phyloP scores from a whole-genome alignment of 2,329 filamentous ascomycete species.

The Fusarium nurragi region DNA sequence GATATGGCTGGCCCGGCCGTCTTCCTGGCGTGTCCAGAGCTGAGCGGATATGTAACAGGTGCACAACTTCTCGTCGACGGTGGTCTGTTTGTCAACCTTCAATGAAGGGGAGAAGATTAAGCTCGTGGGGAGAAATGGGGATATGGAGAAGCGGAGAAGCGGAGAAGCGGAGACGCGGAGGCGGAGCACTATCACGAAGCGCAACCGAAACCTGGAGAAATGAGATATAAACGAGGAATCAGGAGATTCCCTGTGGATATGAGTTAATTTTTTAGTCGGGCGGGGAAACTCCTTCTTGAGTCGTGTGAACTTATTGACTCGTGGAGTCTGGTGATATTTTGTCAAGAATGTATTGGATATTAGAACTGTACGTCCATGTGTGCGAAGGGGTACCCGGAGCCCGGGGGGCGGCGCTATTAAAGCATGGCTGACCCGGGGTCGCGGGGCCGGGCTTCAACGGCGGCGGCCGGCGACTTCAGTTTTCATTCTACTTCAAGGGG shows the following conservation, averaged over 20 bases:
- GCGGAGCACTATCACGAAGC: slow-evolving; percentile 5
- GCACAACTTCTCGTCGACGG: slow-evolving; percentile 88
- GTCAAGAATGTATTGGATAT: slow-evolving; percentile 15
- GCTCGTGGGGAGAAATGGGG: slow-evolving; percentile 29
- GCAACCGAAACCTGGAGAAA: slow-evolving; percentile 15
- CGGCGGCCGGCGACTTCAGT: slow-evolving; percentile 16
- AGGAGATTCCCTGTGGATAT: slow-evolving; percentile 16
- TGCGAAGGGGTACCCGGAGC: slow-evolving; percentile 23
- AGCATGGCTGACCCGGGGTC: neutral
- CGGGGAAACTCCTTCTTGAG: slow-evolving; percentile 3
- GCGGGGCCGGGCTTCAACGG: slow-evolving; percentile 33
- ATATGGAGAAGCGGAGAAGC: slow-evolving; percentile 20
- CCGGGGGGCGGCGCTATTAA: slow-evolving; percentile 16
- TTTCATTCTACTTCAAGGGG: slow-evolving; percentile 5
- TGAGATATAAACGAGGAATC: slow-evolving; percentile 1
- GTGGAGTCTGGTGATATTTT: slow-evolving; percentile 10
- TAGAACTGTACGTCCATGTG: slow-evolving; percentile 1
- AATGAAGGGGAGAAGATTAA: slow-evolving; percentile 58
- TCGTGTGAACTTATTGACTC: slow-evolving; percentile 24
- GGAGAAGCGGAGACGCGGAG: slow-evolving; percentile 28
- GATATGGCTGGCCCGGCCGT: slow-evolving; percentile 87
- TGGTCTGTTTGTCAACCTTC: slow-evolving; percentile 88
- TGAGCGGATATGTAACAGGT: slow-evolving; percentile 84
- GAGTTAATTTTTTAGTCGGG: slow-evolving; percentile 4
- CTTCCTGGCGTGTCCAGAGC: slow-evolving; percentile 80